These are phyloP conservation scores for Calvatia gigantea DNA, from an alignment of 768 basidiomycete species.

Conservation along the genomic window DNA sequence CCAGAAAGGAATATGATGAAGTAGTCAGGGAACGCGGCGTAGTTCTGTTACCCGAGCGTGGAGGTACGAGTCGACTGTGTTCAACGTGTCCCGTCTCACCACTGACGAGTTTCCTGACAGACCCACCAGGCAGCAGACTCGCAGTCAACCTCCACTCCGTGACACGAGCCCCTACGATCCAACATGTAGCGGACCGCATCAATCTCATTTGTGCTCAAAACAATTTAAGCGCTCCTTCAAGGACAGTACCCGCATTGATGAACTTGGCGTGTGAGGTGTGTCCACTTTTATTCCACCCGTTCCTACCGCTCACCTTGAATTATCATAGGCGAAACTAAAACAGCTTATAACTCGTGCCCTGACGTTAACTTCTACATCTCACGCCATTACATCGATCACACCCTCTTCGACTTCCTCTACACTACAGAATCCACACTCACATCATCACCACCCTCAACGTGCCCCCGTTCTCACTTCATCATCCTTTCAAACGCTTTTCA, in stretches of 20 bases:
- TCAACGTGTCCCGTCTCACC: neutral
- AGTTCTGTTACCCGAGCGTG: constrained; percentile 57
- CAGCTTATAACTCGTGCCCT: constrained; percentile 80
- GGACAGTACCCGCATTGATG: constrained; percentile 64
- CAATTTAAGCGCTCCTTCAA: constrained; percentile 57
- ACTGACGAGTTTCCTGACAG: constrained; percentile 29
- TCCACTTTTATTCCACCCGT: constrained; percentile 1
- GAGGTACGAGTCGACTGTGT: constrained; percentile 40
- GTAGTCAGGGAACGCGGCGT: constrained; percentile 70
- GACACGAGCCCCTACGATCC: constrained; percentile 67
- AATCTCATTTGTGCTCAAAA: constrained; percentile 82
- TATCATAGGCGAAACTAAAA: constrained; percentile 69
- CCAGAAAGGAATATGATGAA: constrained; percentile 57
- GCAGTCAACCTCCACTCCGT: constrained; percentile 72
- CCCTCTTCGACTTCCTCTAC: constrained; percentile 44
- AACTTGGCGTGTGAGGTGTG: constrained; percentile 75
- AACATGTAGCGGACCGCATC: constrained; percentile 76
- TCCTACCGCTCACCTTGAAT: neutral
- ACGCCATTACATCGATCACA: constrained; percentile 72
- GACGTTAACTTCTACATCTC: constrained; percentile 71
- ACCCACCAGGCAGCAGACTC: constrained; percentile 66
- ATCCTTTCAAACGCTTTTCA: constrained; percentile 77
- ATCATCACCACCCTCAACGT: constrained; percentile 30
- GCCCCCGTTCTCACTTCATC: constrained; percentile 56
- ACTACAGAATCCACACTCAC: constrained; percentile 21